Conservation (phyloP, 1,284 basidiomycete genomes). For the Moesziomyces globuligerus region DNA sequence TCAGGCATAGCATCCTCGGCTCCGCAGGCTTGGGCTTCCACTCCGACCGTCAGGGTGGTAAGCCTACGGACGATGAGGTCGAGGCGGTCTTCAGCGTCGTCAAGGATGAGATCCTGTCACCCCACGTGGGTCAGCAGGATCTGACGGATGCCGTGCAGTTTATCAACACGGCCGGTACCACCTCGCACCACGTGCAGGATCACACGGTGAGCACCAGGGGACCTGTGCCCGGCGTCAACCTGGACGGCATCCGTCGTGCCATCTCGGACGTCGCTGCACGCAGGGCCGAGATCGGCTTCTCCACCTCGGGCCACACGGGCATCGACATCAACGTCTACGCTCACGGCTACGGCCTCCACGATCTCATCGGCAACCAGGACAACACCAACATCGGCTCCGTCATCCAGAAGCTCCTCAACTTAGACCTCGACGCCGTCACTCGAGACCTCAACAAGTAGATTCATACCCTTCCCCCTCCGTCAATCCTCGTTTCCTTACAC, state of each 20-base stretch:
- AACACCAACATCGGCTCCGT: constrained; percentile 66
- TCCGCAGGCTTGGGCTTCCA: constrained; percentile 29
- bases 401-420: constrained; percentile 45
- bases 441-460: constrained; percentile 30
- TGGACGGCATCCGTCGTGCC: constrained; percentile 36
- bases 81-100: constrained; percentile 48
- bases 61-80: constrained; percentile 56
- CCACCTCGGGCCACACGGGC: constrained; percentile 68
- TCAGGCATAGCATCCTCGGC: constrained; percentile 43
- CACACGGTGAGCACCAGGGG: not conserved
- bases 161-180: constrained; percentile 2
- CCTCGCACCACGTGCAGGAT: not conserved
- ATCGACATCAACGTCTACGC: constrained; percentile 69
- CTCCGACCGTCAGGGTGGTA: constrained; percentile 21
- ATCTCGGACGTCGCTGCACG: constrained; percentile 52
- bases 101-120: constrained; percentile 24
- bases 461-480: not conserved
- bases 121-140: constrained; percentile 1
- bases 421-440: constrained; percentile 57
- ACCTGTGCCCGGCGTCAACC: constrained; percentile 37
- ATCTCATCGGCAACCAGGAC: constrained; percentile 66
- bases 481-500: no score
- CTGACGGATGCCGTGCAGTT: not conserved
- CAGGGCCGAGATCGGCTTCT: constrained; percentile 68
- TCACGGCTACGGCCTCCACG: constrained; percentile 53